Evolutionary conservation across 2,329 filamentous ascomycete genomes (phyloP), one percentile per base, ranked within the genome.

Genomic region (Acrodontium crateriforme): DNA sequence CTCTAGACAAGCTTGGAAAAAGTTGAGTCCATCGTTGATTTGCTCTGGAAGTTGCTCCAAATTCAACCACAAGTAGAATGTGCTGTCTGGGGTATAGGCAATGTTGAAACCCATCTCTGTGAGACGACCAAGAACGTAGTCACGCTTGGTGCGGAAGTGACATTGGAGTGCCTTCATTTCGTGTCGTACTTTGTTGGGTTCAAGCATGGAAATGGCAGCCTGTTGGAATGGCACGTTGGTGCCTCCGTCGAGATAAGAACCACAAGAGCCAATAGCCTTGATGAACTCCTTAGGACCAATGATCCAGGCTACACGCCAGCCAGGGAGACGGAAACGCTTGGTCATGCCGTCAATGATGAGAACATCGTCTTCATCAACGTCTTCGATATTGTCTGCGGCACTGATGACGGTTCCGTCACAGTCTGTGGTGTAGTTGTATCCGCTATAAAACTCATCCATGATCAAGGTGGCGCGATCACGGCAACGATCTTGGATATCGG

Each of bases 241-340:
- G 43, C 87, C 87, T 44, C 87, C 87, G 48, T 95, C 87, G 21
- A 94, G 75, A 60, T 94, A 94, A 20, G 78, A 87, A 34, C 87
- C 87, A 50, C 85, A 93, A 20, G 79, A 85, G 31, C 83, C 82
- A 40, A 94, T 85, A 16, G 87, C 85, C 55, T 81, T 77, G 60
- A 94, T 83, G 58, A 93, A 95, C 47, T 93, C 85, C 64, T 93
- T 94, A 40, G 87, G 87, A 9, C 87, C 87, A 30, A 95, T 55
- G 42, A 95, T 84, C 87, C 87, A 95, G 5, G 87, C 85, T 23
- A 95, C 85, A 52, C 87, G 79, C 84, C 87, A 95, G 36, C 87
- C 87, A 2, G 87, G 87, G 17, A 95, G 74, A 42, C 87, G 77
- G 70, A 95, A 95, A 37, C 87, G 79, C 69, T 95, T 95, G 44